Evolutionary conservation across 2,329 filamentous ascomycete species (phyloP).

Genomic region (Tolypocladium capitatum): DNA sequence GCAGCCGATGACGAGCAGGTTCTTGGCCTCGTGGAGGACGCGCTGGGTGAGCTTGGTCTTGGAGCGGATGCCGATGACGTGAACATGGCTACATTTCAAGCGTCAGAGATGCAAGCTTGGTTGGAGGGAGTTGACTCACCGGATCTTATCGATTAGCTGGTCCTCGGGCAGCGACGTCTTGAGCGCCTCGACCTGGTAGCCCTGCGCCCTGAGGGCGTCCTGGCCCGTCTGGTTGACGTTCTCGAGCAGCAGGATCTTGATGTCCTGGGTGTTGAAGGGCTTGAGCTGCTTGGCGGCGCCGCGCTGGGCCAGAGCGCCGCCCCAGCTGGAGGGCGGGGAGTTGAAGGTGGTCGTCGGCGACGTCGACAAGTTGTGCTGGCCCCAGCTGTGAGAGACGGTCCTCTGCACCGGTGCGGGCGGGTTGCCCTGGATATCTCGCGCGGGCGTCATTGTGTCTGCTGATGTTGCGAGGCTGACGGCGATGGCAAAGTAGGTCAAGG

Average conservation of each 20-base stretch:
- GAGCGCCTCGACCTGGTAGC: conserved; percentile 87
- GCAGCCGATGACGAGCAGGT: conserved; percentile 89
- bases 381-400: conserved; percentile 44
- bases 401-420: conserved; percentile 18
- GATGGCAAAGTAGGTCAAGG: background rate
- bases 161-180: conserved; percentile 87
- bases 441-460: conserved; percentile 23
- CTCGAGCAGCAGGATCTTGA: conserved; percentile 90
- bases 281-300: conserved; percentile 63
- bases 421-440: conserved; percentile 31
- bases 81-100: conserved; percentile 55
- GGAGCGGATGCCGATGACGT: conserved; percentile 94
- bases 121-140: conserved; percentile 38
- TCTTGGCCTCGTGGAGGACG: conserved; percentile 79
- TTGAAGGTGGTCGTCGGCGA: conserved; percentile 66
- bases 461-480: background rate
- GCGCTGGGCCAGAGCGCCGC: conserved; percentile 25
- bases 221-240: conserved; percentile 89
- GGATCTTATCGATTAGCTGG: conserved; percentile 92
- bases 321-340: conserved; percentile 55
- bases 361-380: conserved; percentile 43
- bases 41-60: conserved; percentile 88
- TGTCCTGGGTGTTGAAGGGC: conserved; percentile 88
- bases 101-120: background rate
- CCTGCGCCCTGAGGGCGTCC: conserved; percentile 70